A percentile compares a stretch with the other conserved stretches of the same genome.
Evolutionary conservation across 257 asterid species (phyloP).

Genomic region (Plantago ovata): DNA sequence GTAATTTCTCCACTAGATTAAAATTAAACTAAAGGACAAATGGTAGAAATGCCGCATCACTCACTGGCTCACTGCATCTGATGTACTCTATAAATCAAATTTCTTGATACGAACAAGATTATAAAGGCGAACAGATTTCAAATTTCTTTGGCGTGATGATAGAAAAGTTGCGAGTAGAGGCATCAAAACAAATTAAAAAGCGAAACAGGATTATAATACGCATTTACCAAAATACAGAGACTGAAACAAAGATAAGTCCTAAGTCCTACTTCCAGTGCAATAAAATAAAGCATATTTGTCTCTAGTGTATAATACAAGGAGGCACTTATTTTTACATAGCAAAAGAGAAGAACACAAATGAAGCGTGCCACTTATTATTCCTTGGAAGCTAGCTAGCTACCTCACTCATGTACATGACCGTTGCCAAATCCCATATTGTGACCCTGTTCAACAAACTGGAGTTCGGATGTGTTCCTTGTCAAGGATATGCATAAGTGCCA

Average conservation of each 20-base stretch:
- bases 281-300: conserved; percentile 27
- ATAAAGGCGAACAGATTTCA: not conserved
- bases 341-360: conserved; percentile 22
- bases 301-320: conserved; percentile 29
- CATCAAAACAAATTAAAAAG: conserved; percentile 13
- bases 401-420: conserved; percentile 23
- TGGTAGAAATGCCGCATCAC: too few relatives aligned
- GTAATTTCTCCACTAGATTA: too few relatives aligned
- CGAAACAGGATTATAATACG: not conserved
- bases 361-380: conserved; percentile 14
- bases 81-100: too few relatives aligned
- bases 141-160: not conserved
- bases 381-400: too few relatives aligned
- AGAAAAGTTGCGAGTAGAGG: not conserved
- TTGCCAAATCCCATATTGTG: conserved; percentile 22
- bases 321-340: conserved; percentile 37
- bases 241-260: conserved; percentile 26
- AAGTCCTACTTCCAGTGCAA: conserved; percentile 17
- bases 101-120: too few relatives aligned
- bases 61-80: too few relatives aligned
- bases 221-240: conserved; percentile 22
- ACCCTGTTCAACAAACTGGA: not conserved
- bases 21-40: too few relatives aligned
- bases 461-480: not conserved
- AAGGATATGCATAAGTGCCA: not conserved